phyloP scores from a whole-genome alignment of 2,329 filamentous ascomycete species.

The Colletotrichum orbiculare region DNA sequence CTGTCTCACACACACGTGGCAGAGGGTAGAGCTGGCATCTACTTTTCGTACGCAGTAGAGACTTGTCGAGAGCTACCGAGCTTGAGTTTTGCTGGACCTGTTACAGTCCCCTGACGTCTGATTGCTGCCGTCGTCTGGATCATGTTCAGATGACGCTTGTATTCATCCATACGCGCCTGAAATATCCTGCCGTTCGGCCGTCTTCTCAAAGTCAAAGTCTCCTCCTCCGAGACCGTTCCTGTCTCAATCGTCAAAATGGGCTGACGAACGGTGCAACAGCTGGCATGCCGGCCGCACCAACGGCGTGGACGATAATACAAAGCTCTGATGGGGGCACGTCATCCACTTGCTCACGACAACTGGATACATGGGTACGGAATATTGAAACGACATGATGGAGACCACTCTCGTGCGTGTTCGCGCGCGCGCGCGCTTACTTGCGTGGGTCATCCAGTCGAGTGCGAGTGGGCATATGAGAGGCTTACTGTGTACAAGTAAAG shows the following conservation, averaged over 20 bases:
- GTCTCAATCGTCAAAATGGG: background rate
- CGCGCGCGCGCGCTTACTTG: constrained; percentile 17
- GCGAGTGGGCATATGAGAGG: constrained; percentile 12
- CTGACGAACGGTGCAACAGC: background rate
- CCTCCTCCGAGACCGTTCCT: constrained; percentile 13
- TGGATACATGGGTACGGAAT: background rate
- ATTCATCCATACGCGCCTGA: too few relatives aligned
- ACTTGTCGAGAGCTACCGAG: too few relatives aligned
- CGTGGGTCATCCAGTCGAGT: background rate
- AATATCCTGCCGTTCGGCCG: background rate
- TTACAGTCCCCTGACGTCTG: constrained; percentile 13
- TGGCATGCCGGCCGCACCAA: constrained; percentile 6
- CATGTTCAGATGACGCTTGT: background rate
- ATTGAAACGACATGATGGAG: constrained; percentile 20
- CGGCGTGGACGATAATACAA: constrained; percentile 2
- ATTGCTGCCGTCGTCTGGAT: background rate
- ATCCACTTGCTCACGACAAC: constrained; percentile 9
- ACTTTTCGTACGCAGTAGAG: too few relatives aligned
- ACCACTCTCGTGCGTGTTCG: background rate
- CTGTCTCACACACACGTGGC: background rate
- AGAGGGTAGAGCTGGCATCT: background rate
- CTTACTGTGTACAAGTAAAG: background rate
- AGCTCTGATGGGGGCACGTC: background rate
- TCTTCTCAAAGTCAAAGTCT: constrained; percentile 2
- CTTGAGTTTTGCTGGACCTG: background rate